Percentiles rank a stretch among this genome's conserved stretches.
These are phyloP conservation scores for Trametes coccinea DNA, from an alignment of 768 basidiomycete species.

Conservation along the genomic window DNA sequence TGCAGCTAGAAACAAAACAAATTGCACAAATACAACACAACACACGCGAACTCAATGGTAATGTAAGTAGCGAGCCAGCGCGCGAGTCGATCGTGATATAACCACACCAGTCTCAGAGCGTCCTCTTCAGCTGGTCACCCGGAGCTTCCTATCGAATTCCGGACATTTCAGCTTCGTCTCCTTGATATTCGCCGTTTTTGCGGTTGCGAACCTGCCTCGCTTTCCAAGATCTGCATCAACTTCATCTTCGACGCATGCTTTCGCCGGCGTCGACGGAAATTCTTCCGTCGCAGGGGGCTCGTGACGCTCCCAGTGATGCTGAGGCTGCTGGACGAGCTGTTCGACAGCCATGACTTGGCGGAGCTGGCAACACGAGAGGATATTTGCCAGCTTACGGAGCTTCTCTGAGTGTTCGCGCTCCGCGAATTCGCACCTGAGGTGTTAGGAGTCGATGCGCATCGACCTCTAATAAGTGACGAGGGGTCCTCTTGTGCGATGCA, in stretches of 20 bases:
- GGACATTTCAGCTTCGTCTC: slow-evolving; percentile 6
- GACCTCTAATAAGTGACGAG: no score
- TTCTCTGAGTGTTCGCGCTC: not conserved
- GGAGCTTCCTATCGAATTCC: not conserved
- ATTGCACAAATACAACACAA: no score
- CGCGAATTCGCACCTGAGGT: not conserved
- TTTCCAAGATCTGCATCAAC: slow-evolving; percentile 4
- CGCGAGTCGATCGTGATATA: not conserved
- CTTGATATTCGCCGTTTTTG: slow-evolving; percentile 3
- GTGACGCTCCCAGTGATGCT: not conserved
- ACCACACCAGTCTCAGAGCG: not conserved
- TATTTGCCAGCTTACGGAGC: not conserved
- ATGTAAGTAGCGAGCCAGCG: not conserved
- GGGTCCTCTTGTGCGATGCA: no score
- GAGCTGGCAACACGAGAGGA: not conserved
- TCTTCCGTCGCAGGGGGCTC: not conserved
- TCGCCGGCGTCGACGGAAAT: not conserved
- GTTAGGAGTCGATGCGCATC: not conserved
- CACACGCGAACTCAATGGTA: no score
- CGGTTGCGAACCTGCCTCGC: slow-evolving; percentile 2
- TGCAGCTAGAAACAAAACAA: no score
- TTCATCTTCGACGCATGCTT: slow-evolving; percentile 2
- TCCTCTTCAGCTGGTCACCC: not conserved
- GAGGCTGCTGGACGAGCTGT: not conserved
- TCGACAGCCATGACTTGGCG: slow-evolving; percentile 5